Evolutionary conservation across 805 yeast species (phyloP).

Genomic region (Candida krabiensis): DNA sequence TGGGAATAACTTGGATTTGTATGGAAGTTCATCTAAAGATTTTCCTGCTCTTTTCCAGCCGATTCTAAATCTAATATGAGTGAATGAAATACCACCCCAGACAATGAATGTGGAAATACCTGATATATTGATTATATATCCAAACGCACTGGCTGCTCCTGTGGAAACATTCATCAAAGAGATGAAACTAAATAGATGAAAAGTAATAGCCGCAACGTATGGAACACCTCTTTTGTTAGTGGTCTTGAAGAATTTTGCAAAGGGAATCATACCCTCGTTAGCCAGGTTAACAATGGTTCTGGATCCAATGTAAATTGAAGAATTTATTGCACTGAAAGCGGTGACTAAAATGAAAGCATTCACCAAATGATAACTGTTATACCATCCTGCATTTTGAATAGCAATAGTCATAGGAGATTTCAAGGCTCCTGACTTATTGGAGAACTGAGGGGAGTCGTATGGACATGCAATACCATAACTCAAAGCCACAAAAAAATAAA

Average conservation of each 20-base stretch:
- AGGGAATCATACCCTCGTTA: constrained; percentile 45
- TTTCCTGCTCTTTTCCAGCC: constrained; percentile 46
- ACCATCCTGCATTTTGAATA: constrained; percentile 51
- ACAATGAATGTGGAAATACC: constrained; percentile 70
- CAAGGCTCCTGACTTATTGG: constrained; percentile 38
- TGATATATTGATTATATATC: constrained; percentile 58
- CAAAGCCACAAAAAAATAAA: constrained; percentile 56
- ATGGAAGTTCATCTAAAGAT: constrained; percentile 50
- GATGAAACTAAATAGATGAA: constrained; percentile 54
- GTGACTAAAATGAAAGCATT: constrained; percentile 64
- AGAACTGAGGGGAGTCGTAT: constrained; percentile 48
- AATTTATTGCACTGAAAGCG: constrained; percentile 67
- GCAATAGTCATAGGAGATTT: constrained; percentile 51
- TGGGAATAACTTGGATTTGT: constrained; percentile 51
- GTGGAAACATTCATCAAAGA: constrained; percentile 57
- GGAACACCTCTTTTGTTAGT: constrained; percentile 64
- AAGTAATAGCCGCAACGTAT: constrained; percentile 52
- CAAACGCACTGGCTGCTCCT: constrained; percentile 61
- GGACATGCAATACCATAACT: constrained; percentile 62
- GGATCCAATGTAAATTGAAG: constrained; percentile 68
- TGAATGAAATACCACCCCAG: constrained; percentile 60
- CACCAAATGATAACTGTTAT: constrained; percentile 50
- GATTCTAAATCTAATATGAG: constrained; percentile 57
- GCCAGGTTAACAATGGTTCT: constrained; percentile 67
- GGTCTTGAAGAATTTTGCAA: constrained; percentile 42